phyloP scores from a whole-genome alignment of 352 stramenopile genomes.

The Pythium scleroteichum region DNA sequence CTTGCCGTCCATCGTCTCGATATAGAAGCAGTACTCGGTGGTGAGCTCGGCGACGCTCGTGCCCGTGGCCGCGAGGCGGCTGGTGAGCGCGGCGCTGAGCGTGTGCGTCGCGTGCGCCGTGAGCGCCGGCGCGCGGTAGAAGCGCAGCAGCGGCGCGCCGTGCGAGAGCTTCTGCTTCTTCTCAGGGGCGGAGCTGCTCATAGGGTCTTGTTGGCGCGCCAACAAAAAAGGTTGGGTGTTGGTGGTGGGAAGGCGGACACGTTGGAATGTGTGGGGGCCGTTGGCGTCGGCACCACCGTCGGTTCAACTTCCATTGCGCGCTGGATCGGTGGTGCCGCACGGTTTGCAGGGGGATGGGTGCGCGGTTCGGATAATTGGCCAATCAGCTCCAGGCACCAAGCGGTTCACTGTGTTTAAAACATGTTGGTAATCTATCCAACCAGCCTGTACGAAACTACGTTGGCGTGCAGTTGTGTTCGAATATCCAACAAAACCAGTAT shows the following conservation, averaged over 20 bases:
- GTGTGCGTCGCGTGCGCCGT: constrained; percentile 64
- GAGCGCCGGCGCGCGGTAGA: constrained; percentile 78
- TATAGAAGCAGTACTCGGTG: constrained; percentile 98
- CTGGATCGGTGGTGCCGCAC: constrained; percentile 27
- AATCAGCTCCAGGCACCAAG: no score
- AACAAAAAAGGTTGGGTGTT: constrained; percentile 1
- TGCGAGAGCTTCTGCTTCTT: constrained; percentile 74
- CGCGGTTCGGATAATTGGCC: constrained; percentile 16
- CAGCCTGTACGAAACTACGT: no score
- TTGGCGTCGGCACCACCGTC: background rate
- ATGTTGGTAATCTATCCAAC: no score
- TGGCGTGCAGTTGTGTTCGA: no score
- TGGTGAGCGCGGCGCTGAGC: constrained; percentile 42
- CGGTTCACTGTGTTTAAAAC: constrained; percentile 14
- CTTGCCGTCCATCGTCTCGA: constrained; percentile 66
- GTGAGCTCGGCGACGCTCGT: constrained; percentile 61
- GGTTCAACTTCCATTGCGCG: constrained; percentile 15
- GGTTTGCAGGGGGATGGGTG: constrained; percentile 6
- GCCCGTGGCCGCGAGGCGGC: constrained; percentile 24
- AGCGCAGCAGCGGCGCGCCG: constrained; percentile 53
- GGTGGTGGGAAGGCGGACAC: constrained; percentile 16
- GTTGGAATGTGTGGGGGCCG: constrained; percentile 26
- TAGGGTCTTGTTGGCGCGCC: background rate
- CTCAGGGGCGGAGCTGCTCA: constrained; percentile 31
- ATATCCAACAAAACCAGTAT: no score